A percentile compares a stretch with the other conserved stretches of the same genome.
These are phyloP conservation scores for Eutrema heterophyllum DNA, from an alignment of 345 rosid species.

Conservation along the genomic window DNA sequence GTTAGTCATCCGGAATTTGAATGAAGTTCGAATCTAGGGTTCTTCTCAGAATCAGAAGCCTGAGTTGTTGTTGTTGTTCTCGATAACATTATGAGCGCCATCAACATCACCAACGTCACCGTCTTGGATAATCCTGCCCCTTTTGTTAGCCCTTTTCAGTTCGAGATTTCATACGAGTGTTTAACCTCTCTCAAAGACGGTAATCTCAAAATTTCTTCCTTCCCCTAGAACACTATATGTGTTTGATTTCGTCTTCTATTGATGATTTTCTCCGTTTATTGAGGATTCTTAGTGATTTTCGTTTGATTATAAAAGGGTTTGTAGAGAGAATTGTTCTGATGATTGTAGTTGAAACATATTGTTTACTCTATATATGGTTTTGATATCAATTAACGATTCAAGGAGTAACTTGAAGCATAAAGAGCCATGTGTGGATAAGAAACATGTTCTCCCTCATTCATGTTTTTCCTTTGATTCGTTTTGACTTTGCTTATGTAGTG, in stretches of 20 bases:
- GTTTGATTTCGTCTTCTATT: too few relatives aligned
- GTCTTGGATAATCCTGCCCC: conserved; percentile 92
- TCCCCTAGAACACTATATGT: too few relatives aligned
- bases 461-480: background rate
- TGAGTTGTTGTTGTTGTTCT: too few relatives aligned
- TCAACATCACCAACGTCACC: conserved; percentile 83
- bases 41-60: too few relatives aligned
- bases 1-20: too few relatives aligned
- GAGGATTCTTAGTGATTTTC: background rate
- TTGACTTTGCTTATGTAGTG: background rate
- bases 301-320: background rate
- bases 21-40: too few relatives aligned
- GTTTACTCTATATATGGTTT: too few relatives aligned
- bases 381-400: background rate
- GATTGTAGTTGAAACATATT: too few relatives aligned
- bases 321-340: background rate
- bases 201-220: conserved; percentile 20
- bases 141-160: conserved; percentile 82
- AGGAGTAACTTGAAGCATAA: background rate
- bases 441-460: background rate
- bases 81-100: conserved; percentile 59
- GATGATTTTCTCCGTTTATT: too few relatives aligned
- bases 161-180: conserved; percentile 98
- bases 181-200: conserved; percentile 94
- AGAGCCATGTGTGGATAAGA: background rate